These are phyloP conservation scores for Allium fistulosum DNA, from an alignment of 106 monocot genomes.

Conservation along the genomic window DNA sequence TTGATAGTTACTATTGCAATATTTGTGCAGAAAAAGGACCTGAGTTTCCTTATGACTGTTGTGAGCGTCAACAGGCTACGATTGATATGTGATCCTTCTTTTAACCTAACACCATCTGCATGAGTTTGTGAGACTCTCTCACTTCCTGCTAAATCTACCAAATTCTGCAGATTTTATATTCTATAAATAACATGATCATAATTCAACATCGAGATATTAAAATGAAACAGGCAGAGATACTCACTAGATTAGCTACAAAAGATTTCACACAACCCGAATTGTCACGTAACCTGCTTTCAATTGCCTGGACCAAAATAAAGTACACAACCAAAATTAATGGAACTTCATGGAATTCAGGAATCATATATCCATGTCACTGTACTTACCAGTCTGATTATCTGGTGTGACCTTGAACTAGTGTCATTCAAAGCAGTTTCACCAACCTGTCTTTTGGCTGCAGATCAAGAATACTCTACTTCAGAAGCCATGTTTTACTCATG, in stretches of 20 bases:
- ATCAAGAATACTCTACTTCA: background rate
- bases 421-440: conserved; percentile 96
- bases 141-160: conserved; percentile 98
- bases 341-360: too few relatives aligned
- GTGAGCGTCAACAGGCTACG: conserved; percentile 87
- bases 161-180: conserved; percentile 52
- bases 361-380: background rate
- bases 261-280: conserved; percentile 83
- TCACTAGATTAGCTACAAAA: conserved; percentile 85
- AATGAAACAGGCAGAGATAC: background rate
- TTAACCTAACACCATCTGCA: conserved; percentile 77
- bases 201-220: background rate
- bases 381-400: conserved; percentile 92
- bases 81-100: conserved; percentile 99
- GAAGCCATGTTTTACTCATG: background rate
- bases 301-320: conserved; percentile 27
- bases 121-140: conserved; percentile 89
- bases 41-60: conserved; percentile 95
- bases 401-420: conserved; percentile 93
- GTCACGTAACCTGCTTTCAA: conserved; percentile 77
- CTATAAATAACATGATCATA: background rate
- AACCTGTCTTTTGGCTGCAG: conserved; percentile 85
- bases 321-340: too few relatives aligned
- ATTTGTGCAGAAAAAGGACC: conserved; percentile 28
- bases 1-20: too few relatives aligned